Percentiles rank a stretch among this genome's conserved stretches.
These are phyloP conservation scores for Coemansia sp. DNA, from an alignment of 192 early-diverging fungal species.

Conservation along the genomic window DNA sequence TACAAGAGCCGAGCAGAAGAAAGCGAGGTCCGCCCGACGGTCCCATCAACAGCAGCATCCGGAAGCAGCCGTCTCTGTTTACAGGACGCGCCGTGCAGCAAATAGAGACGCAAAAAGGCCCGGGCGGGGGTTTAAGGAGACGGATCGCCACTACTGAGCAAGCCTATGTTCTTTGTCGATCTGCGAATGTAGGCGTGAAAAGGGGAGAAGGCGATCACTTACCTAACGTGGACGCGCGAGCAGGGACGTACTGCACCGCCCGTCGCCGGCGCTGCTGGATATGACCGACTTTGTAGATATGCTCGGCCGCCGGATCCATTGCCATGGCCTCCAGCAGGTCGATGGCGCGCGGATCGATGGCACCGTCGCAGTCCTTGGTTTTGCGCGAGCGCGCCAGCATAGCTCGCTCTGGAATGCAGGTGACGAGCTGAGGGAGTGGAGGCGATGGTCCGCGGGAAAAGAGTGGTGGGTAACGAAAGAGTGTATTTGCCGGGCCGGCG, in stretches of 20 bases:
- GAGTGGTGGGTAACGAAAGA: neutral
- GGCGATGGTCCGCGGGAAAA: too few relatives aligned
- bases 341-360: constrained; percentile 15
- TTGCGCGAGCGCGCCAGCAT: constrained; percentile 23
- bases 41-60: too few relatives aligned
- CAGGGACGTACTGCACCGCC: constrained; percentile 20
- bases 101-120: neutral
- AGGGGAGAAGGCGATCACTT: constrained; percentile 11
- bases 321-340: constrained; percentile 24
- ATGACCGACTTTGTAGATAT: constrained; percentile 4
- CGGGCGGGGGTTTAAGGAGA: neutral
- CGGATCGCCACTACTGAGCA: neutral
- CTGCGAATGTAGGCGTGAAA: neutral
- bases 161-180: constrained; percentile 1
- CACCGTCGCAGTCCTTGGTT: constrained; percentile 10
- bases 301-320: constrained; percentile 15
- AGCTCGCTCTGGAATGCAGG: neutral
- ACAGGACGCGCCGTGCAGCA: neutral
- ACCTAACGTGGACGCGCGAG: constrained; percentile 12
- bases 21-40: too few relatives aligned
- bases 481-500: neutral
- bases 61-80: neutral
- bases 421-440: too few relatives aligned
- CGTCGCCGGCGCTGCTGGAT: constrained; percentile 22
- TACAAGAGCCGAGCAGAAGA: neutral